phyloP scores from a whole-genome alignment of 352 stramenopile genomes.

The Phytopythium montanum region DNA sequence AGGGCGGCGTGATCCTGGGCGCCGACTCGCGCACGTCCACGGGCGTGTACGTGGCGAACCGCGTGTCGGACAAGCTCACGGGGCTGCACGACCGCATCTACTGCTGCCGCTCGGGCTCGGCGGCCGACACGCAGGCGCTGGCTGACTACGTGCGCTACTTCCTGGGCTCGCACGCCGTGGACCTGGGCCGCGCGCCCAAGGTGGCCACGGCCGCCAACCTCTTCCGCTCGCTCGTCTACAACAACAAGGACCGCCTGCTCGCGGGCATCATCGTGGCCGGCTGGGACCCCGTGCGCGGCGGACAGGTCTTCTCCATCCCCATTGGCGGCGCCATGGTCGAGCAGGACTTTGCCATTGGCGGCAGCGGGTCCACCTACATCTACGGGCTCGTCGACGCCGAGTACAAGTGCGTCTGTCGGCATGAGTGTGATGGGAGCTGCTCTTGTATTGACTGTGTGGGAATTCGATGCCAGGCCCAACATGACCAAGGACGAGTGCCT shows the following conservation, averaged over 20 bases:
- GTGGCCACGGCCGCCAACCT: slow-evolving; percentile 98
- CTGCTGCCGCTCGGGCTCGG: slow-evolving; percentile 96
- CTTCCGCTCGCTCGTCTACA: slow-evolving; percentile 96
- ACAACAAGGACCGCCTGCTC: slow-evolving; percentile 97
- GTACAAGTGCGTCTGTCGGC: slow-evolving; percentile 59
- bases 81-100: slow-evolving; percentile 97
- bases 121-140: slow-evolving; percentile 96
- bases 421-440: not conserved
- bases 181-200: slow-evolving; percentile 89
- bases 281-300: slow-evolving; percentile 95
- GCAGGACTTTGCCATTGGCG: slow-evolving; percentile 96
- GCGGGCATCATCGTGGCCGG: slow-evolving; percentile 98
- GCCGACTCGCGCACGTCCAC: slow-evolving; percentile 94
- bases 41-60: slow-evolving; percentile 97
- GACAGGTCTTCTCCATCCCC: slow-evolving; percentile 95
- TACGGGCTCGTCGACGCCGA: slow-evolving; percentile 95
- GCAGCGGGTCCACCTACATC: slow-evolving; percentile 98
- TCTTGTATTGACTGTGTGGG: slow-evolving; percentile 4
- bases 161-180: slow-evolving; percentile 65
- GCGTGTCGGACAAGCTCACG: slow-evolving; percentile 98
- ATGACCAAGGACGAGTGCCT: slow-evolving; percentile 98
- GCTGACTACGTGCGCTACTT: slow-evolving; percentile 85
- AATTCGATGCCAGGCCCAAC: slow-evolving; percentile 38
- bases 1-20: slow-evolving; percentile 96
- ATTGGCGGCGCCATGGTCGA: slow-evolving; percentile 96